Evolutionary conservation across 345 rosid species (phyloP), one percentile per base, ranked within the genome.

Genomic region (Draba incana): DNA sequence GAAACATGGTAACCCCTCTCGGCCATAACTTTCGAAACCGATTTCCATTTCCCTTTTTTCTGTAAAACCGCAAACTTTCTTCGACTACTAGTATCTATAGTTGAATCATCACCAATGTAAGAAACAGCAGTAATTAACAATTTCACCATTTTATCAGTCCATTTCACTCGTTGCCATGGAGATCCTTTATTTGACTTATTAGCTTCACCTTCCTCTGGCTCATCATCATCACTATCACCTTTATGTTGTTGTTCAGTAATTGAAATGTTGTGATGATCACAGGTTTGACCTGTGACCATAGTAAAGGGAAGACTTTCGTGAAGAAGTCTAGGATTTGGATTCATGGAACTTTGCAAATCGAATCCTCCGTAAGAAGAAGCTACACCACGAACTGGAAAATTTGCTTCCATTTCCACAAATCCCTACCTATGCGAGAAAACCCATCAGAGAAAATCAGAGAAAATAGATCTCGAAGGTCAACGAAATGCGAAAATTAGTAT

Each of bases 121-220:
- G 98, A 90, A 20, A 88, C 94, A 6, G 97, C 96, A 25, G 94
- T 90, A 16, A 90, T 93, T 80, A 93, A 78, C 46, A 90, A 84
- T 82, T 80, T 88, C 62, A 93, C 96, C 98, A 90, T 93, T 79
- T 83, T 87, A 80, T 88, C 98, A 54, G 91, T 81, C 97, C 98
- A 93, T 72, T 93, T 93, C 51, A 93, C 96, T 46, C 98, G 79
- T 50, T 88, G 96, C 98, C 98, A 93, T 9, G 86, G 90, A 14
- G 86, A 84, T 23, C 83, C 94, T 65, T 88, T 90, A 73, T 76
- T 76, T 48, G 88, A 84, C 68, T 75, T 84, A 56, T 57, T 69
- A 23, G 63, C 69, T 25, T 89, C 92, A 28, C 3, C 87, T 35
- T 90, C 97, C 72, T 89, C 98, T 0, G 85, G 96, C 38, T 90